These are phyloP conservation scores for Claviceps sp. DNA, from an alignment of 2,329 filamentous ascomycete species.

Conservation along the genomic window DNA sequence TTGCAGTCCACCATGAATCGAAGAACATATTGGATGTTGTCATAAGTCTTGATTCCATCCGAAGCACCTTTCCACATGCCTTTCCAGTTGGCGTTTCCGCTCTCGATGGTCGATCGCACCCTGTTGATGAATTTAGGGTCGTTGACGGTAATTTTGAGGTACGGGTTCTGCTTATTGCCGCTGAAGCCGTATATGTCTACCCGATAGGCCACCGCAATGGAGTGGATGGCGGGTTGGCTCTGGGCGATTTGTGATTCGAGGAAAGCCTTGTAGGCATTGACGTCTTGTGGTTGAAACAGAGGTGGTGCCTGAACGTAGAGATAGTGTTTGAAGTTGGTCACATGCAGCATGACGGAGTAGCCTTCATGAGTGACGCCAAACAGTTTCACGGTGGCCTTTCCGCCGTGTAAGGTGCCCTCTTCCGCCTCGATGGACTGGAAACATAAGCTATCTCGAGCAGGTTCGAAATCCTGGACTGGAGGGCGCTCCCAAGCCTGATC, in stretches of 20 bases:
- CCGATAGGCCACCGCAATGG: constrained; percentile 67
- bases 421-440: constrained; percentile 96
- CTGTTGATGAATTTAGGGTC: constrained; percentile 41
- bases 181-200: constrained; percentile 93
- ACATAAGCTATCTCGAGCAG: constrained; percentile 54
- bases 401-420: constrained; percentile 70
- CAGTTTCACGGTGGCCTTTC: constrained; percentile 67
- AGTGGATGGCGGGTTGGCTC: constrained; percentile 61
- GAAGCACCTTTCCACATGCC: constrained; percentile 63
- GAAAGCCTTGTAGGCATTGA: constrained; percentile 62
- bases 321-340: constrained; percentile 93
- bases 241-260: constrained; percentile 69
- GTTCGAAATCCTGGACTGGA: constrained; percentile 36
- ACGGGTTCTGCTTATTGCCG: constrained; percentile 82
- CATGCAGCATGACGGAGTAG: constrained; percentile 87
- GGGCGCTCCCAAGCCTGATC: constrained; percentile 81
- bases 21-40: constrained; percentile 89
- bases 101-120: constrained; percentile 44
- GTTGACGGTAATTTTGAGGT: constrained; percentile 83
- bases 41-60: constrained; percentile 74
- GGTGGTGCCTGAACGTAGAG: constrained; percentile 84
- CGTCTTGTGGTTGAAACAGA: constrained; percentile 66
- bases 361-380: constrained; percentile 80
- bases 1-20: constrained; percentile 97
- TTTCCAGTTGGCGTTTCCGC: constrained; percentile 73